Evolutionary conservation across 2,329 filamentous ascomycete species (phyloP), one percentile per base, ranked within the genome.

Genomic region (Biscogniauxia sp.): DNA sequence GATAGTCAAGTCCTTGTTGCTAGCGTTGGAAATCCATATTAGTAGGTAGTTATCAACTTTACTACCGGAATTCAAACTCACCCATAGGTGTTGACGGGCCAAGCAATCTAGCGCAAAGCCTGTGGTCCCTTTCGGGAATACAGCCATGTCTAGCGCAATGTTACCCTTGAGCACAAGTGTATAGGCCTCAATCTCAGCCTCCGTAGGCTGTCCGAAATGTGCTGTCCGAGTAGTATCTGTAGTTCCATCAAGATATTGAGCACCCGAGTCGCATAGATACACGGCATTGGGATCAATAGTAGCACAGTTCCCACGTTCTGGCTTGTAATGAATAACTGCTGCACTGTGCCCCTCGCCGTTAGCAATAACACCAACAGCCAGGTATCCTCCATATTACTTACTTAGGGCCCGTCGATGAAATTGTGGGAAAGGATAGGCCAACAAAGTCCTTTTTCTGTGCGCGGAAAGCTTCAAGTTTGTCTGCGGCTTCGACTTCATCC

Each of bases 231-330:
- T 99, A 0, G 92, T 96, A 72, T 99, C 95, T 0, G 95, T 99
- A 0, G 95, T 99, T 59, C 95, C 95, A 74, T 99, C 95, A 2
- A 90, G 82, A 71, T 94, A 99, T 75, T 99, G 95, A n/a, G 91
- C 95, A 20, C 95, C 95, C 20, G 95, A 98, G 76, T 99, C 95
- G 74, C 95, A 99, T 2, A 99, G 86, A 71, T 99, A 99, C 61
- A 99, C 87, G 15, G 88, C 88, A 6, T 87, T 86, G 0, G 92
- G 92, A 67, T 99, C 92, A 68, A 99, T 92, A 26, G 85, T 79
- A 8, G 93, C 85, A 76, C 94, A 98, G 64, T 83, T 89, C 20
- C 90, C 92, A 58, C 84, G 87, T 72, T 97, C 91, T 0, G 95
- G 93, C 68, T 90, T 91, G 80, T 99, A 99, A 74, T 99, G 95